phyloP scores from a whole-genome alignment of 352 stramenopile species.

The Nothophytophthora sp. region DNA sequence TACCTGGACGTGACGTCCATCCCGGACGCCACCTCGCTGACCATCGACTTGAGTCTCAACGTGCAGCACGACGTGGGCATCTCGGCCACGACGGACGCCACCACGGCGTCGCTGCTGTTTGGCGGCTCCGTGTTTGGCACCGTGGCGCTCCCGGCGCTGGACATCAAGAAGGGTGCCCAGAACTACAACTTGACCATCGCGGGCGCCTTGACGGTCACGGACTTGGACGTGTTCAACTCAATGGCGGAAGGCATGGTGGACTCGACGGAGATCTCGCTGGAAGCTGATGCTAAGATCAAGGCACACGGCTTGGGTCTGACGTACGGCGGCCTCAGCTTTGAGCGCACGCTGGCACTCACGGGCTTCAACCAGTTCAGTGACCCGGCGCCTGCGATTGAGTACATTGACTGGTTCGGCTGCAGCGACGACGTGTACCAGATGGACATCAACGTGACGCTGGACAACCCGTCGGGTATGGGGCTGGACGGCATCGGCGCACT shows the following conservation, averaged over 20 bases:
- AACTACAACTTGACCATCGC: constrained; percentile 59
- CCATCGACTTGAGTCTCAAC: constrained; percentile 57
- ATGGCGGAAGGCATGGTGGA: constrained; percentile 46
- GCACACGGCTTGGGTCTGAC: constrained; percentile 49
- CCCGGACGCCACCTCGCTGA: constrained; percentile 31
- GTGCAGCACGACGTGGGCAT: constrained; percentile 47
- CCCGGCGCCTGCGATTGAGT: constrained; percentile 46
- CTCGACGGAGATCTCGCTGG: constrained; percentile 35
- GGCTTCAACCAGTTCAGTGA: constrained; percentile 63
- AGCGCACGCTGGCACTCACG: constrained; percentile 42
- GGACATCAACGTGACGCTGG: constrained; percentile 63
- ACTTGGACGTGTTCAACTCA: constrained; percentile 42
- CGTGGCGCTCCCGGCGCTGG: constrained; percentile 49
- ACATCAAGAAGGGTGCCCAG: constrained; percentile 45
- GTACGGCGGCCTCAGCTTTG: constrained; percentile 49
- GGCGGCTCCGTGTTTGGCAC: constrained; percentile 42
- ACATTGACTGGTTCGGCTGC: constrained; percentile 54
- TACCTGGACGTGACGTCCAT: constrained; percentile 65
- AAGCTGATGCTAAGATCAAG: constrained; percentile 36
- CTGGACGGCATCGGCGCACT: constrained; percentile 61
- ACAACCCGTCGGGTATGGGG: constrained; percentile 48
- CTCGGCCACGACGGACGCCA: constrained; percentile 48
- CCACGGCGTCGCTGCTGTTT: constrained; percentile 48
- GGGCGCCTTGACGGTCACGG: constrained; percentile 30
- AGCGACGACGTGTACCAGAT: constrained; percentile 44